Base-by-base conservation (phyloP, 2,329 filamentous ascomycete species). In the Bipolaris bicolor region DNA sequence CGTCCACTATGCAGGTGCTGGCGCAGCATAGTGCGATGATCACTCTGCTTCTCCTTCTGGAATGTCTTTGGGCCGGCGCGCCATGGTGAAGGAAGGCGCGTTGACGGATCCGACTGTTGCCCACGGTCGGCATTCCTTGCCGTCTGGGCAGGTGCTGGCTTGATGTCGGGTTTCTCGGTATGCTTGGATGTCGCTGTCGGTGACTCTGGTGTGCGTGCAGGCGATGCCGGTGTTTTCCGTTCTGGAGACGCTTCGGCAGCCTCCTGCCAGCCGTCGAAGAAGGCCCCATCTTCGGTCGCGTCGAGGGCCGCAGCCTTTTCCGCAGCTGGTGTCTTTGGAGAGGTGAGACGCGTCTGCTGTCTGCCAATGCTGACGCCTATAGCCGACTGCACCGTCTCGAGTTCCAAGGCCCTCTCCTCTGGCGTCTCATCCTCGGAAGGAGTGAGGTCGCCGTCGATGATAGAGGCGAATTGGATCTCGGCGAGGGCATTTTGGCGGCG, bases 341-440 rank as follows among this genome's bases (percentile, higher is more conserved):
- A 84, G 34, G 80, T 83, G 69, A 87, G 77, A 41, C 82, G 80
- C 48, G 81, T 84, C 69, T 88, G 86, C 40, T 80, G 78, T 37
- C 78, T 79, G 57, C 84, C 80, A 60, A 88, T 86, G 67, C 85
- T 87, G 65, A 88, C 79, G 2, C 84, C 85, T 63, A 88, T 79
- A 33, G 85, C 77, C 11, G 74, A 77, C 50, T 77, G 74, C 15
- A 73, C 78, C 59, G 79, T 76, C 47, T 79, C 76, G 45, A 75
- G 57, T 60, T 73, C 68, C 50, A 75, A 59, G 33, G 55, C 60
- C 26, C 62, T 56, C 51, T 72, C 64, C 50, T 71, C 65, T 51
- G 72, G 53, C 36, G 70, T 71, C 45, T 81, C 69, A 48, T 81
- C 79, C 24, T 81, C 80, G 49, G 79, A 81, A 5, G 79, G 79